A percentile compares a stretch with the other conserved stretches of the same genome.
Evolutionary conservation across 2,329 filamentous ascomycete species (phyloP).

Genomic region (Cercospora sp.): DNA sequence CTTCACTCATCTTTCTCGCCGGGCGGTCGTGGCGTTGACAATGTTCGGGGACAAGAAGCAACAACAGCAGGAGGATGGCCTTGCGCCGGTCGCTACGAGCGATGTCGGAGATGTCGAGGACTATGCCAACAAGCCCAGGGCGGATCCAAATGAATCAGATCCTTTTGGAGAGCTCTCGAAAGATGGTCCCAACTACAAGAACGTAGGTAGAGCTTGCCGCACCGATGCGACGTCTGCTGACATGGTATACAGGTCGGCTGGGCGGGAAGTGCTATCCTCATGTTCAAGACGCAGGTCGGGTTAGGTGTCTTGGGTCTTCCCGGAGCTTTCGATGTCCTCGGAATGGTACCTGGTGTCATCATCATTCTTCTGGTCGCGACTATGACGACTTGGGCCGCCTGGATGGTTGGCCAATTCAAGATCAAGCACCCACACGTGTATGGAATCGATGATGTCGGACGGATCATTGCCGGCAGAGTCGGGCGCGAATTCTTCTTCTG

Average conservation of each 20-base stretch:
- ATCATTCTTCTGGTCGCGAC: slow-evolving; percentile 43
- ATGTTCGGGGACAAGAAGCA: slow-evolving; percentile 21
- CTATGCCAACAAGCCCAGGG: background rate
- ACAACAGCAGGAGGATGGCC: slow-evolving; percentile 14
- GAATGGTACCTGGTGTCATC: slow-evolving; percentile 52
- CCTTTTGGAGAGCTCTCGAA: slow-evolving; percentile 26
- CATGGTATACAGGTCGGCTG: slow-evolving; percentile 37
- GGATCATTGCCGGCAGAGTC: slow-evolving; percentile 54
- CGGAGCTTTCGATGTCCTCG: slow-evolving; percentile 44
- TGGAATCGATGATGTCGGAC: slow-evolving; percentile 59
- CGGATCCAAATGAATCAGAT: slow-evolving; percentile 19
- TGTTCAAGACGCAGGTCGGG: slow-evolving; percentile 52
- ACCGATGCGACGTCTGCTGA: background rate
- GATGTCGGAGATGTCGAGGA: slow-evolving; percentile 24
- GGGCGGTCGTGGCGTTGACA: background rate
- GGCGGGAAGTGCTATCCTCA: slow-evolving; percentile 46
- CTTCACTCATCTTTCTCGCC: background rate
- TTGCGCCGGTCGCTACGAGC: slow-evolving; percentile 21
- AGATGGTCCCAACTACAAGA: slow-evolving; percentile 27
- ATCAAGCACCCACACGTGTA: slow-evolving; percentile 58
- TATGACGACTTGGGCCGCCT: slow-evolving; percentile 54
- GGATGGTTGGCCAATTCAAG: slow-evolving; percentile 56
- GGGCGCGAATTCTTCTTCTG: slow-evolving; percentile 52
- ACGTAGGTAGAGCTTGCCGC: slow-evolving; percentile 26
- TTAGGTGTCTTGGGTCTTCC: slow-evolving; percentile 54